Conservation (phyloP, 495 filamentous ascomycete species). For the Xylaria longipes region DNA sequence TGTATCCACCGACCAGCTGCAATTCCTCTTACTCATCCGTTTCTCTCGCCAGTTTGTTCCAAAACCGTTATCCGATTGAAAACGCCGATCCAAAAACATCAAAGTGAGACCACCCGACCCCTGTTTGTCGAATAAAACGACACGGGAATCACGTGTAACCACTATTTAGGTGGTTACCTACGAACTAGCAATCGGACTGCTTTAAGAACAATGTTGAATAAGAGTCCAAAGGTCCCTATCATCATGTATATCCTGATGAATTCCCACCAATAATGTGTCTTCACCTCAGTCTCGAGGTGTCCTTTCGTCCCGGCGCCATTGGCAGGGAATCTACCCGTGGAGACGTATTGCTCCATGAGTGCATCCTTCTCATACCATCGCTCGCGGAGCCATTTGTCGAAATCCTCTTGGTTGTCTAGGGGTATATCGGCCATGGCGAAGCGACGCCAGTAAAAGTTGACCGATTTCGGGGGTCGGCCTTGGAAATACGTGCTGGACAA, state of each 20-base stretch:
- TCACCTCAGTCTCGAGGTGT: slow-evolving; percentile 56
- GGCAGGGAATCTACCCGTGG: slow-evolving; percentile 72
- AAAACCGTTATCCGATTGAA: neutral
- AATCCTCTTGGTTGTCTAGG: slow-evolving; percentile 63
- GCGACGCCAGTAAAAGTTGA: slow-evolving; percentile 85
- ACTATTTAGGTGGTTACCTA: neutral
- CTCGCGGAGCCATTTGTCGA: slow-evolving; percentile 75
- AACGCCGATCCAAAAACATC: slow-evolving; percentile 12
- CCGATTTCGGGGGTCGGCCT: slow-evolving; percentile 79
- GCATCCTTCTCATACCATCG: slow-evolving; percentile 84
- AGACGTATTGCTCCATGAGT: slow-evolving; percentile 72
- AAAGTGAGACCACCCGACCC: neutral
- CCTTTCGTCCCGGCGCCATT: slow-evolving; percentile 43
- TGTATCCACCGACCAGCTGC: neutral
- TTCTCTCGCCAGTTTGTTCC: neutral
- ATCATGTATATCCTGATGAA: slow-evolving; percentile 58
- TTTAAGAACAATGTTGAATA: slow-evolving; percentile 42
- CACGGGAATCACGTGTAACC: neutral
- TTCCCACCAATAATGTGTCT: slow-evolving; percentile 53
- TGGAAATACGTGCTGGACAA: slow-evolving; percentile 75
- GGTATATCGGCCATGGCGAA: slow-evolving; percentile 73
- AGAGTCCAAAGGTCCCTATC: slow-evolving; percentile 44
- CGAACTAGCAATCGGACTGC: slow-evolving; percentile 21
- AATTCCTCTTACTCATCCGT: neutral
- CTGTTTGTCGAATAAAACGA: neutral